Evolutionary conservation across 2,329 filamentous ascomycete genomes (phyloP).

Genomic region (Ophiostoma montium): DNA sequence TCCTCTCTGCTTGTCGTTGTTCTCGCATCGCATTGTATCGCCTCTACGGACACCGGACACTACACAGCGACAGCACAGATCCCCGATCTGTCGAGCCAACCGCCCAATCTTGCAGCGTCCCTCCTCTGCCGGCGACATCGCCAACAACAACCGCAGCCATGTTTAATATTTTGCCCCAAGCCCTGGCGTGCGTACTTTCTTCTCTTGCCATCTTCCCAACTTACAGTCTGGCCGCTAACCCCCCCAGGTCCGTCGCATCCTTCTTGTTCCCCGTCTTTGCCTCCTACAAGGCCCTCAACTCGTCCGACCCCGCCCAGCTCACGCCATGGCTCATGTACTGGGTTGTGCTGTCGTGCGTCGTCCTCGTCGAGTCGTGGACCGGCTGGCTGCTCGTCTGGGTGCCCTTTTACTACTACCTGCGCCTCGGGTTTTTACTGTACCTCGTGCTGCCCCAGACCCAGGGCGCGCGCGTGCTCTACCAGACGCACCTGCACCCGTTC

Average conservation of each 20-base stretch:
- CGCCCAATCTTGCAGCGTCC: too few relatives aligned
- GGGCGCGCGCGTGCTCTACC: slow-evolving; percentile 75
- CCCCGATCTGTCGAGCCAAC: too few relatives aligned
- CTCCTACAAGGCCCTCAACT: slow-evolving; percentile 95
- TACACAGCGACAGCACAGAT: too few relatives aligned
- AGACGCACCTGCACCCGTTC: slow-evolving; percentile 75
- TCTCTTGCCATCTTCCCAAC: neutral
- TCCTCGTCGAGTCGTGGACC: slow-evolving; percentile 75
- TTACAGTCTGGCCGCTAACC: too few relatives aligned
- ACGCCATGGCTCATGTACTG: slow-evolving; percentile 99
- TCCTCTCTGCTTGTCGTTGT: too few relatives aligned
- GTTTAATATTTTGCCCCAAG: slow-evolving; percentile 13
- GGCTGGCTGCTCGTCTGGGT: slow-evolving; percentile 80
- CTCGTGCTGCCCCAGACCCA: slow-evolving; percentile 97
- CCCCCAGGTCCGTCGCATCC: slow-evolving; percentile 63
- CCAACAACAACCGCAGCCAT: slow-evolving; percentile 4
- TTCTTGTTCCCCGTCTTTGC: slow-evolving; percentile 93
- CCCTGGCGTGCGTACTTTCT: slow-evolving; percentile 1
- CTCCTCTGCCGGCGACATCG: too few relatives aligned
- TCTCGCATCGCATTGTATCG: too few relatives aligned
- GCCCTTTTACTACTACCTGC: slow-evolving; percentile 87
- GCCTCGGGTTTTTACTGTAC: slow-evolving; percentile 77
- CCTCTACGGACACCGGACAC: too few relatives aligned
- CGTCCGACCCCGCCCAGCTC: slow-evolving; percentile 73
- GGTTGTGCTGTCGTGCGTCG: slow-evolving; percentile 73